phyloP scores from a whole-genome alignment of 352 stramenopile genomes.

The Blastocystis sp. region DNA sequence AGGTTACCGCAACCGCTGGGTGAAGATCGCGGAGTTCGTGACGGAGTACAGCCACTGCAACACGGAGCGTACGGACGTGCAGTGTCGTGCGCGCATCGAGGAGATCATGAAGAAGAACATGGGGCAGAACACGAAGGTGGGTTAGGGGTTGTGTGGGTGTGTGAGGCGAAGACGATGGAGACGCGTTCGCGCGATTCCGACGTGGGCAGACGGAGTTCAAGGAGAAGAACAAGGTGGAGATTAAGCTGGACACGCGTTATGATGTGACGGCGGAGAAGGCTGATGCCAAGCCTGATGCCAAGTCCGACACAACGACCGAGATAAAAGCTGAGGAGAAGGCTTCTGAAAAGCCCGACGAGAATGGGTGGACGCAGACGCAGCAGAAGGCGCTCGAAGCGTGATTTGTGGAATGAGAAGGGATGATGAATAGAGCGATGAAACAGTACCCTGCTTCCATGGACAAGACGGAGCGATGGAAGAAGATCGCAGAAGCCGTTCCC shows the following conservation, averaged over 20 bases:
- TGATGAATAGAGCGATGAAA: constrained; percentile 76
- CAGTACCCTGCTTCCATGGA: constrained; percentile 84
- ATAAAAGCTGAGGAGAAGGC: constrained; percentile 77
- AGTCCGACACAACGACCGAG: constrained; percentile 65
- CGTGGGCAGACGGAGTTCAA: constrained; percentile 75
- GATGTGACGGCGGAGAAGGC: not conserved
- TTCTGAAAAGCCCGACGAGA: constrained; percentile 76
- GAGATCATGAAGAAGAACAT: constrained; percentile 50
- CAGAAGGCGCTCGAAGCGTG: constrained; percentile 82
- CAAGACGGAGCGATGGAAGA: constrained; percentile 88
- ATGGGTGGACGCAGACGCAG: constrained; percentile 82
- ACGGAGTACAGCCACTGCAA: constrained; percentile 49
- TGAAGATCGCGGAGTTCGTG: constrained; percentile 64
- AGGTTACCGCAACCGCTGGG: constrained; percentile 64
- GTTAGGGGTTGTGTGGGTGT: not conserved
- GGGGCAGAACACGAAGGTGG: constrained; percentile 68
- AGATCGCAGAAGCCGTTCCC: constrained; percentile 81
- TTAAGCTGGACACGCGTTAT: constrained; percentile 75
- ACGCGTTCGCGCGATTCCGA: constrained; percentile 74
- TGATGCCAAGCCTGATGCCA: not conserved
- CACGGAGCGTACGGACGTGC: constrained; percentile 38
- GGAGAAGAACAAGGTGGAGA: constrained; percentile 78
- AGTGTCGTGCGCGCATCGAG: constrained; percentile 69
- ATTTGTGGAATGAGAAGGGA: constrained; percentile 69
- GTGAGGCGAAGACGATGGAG: constrained; percentile 20